Conservation (phyloP, 2,329 filamentous ascomycete genomes). For the Clonostachys solani region DNA sequence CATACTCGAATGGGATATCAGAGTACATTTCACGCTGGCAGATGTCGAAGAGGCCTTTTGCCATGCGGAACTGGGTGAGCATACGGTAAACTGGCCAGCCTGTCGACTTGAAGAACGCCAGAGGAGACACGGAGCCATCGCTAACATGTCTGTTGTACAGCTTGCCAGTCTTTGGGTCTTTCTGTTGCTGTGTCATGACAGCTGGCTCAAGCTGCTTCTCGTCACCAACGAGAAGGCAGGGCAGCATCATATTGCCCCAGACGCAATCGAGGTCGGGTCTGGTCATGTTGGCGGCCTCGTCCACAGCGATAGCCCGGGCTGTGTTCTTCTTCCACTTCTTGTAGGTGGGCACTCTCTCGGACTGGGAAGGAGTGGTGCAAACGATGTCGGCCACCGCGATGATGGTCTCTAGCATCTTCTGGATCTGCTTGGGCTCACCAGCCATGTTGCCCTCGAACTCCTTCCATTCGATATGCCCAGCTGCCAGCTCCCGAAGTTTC, state of each 20-base stretch:
- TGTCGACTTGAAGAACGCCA: neutral
- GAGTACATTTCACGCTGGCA: neutral
- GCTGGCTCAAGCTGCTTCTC: constrained; percentile 6
- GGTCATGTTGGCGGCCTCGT: constrained; percentile 12
- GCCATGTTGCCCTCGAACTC: neutral
- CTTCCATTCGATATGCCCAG: neutral
- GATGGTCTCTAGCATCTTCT: neutral
- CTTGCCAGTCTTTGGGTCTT: neutral
- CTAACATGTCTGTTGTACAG: constrained; percentile 3
- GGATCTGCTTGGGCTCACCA: neutral
- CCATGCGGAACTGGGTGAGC: neutral
- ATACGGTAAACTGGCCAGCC: neutral
- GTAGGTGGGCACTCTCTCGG: neutral
- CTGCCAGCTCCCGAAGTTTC: neutral
- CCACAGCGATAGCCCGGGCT: constrained; percentile 5
- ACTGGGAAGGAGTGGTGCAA: neutral
- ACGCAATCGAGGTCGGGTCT: constrained; percentile 8
- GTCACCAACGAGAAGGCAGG: constrained; percentile 12
- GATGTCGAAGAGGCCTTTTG: neutral
- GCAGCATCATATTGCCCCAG: constrained; percentile 13
- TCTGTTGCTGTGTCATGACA: neutral
- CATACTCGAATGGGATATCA: neutral
- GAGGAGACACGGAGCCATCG: constrained; percentile 3
- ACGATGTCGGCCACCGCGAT: neutral
- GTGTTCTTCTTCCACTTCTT: neutral